phyloP scores from a whole-genome alignment of 2,329 filamentous ascomycete species.

The Fusarium avenaceum region DNA sequence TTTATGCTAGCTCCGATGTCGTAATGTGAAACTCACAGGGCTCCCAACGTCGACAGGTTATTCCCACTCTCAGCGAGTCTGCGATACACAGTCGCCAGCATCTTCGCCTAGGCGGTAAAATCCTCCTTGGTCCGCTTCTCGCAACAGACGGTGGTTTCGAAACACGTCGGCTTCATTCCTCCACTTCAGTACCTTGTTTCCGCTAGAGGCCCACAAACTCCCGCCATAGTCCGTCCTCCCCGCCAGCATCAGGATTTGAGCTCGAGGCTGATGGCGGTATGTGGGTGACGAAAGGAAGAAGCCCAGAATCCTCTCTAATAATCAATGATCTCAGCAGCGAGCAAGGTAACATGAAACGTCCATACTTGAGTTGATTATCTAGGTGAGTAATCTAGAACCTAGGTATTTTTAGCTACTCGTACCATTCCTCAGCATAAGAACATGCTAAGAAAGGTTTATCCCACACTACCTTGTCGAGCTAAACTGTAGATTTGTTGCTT shows the following conservation, averaged over 20 bases:
- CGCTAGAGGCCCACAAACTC: constrained; percentile 37
- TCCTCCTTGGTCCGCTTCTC: constrained; percentile 33
- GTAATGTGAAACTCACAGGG: constrained; percentile 13
- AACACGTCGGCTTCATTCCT: constrained; percentile 42
- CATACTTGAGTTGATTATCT: too few relatives aligned
- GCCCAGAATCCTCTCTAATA: neutral
- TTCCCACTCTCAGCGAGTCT: neutral
- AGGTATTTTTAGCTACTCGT: neutral
- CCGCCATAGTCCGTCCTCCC: constrained; percentile 34
- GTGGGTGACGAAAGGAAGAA: constrained; percentile 5
- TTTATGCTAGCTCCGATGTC: constrained; percentile 16
- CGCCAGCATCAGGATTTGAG: constrained; percentile 26
- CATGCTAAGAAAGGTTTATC: neutral
- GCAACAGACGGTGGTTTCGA: constrained; percentile 48
- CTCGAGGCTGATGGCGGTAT: constrained; percentile 18
- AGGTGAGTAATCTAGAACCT: too few relatives aligned
- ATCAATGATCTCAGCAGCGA: neutral
- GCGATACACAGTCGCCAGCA: neutral
- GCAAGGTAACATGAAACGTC: neutral
- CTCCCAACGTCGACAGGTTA: neutral
- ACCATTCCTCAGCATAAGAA: neutral
- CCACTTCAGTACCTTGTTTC: constrained; percentile 39
- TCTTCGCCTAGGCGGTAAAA: constrained; percentile 22
- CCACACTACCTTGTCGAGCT: constrained; percentile 15
- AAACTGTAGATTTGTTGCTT: constrained; percentile 5